These are phyloP conservation scores for Beauveria bassiana DNA, from an alignment of 2,329 filamentous ascomycete species.

Conservation along the genomic window DNA sequence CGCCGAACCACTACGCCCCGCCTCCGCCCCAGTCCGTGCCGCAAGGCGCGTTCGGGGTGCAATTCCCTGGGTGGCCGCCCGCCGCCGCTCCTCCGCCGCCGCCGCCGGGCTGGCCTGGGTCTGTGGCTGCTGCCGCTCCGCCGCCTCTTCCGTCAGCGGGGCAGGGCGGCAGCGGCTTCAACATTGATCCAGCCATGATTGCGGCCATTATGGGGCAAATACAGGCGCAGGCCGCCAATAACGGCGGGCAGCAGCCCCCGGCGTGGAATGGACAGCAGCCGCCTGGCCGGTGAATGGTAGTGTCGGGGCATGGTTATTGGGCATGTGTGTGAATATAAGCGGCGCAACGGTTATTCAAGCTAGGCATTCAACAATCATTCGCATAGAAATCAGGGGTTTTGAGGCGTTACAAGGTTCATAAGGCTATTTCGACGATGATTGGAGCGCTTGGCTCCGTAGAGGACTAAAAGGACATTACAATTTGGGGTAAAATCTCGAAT, in stretches of 20 bases:
- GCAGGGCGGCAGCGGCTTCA: constrained; percentile 33
- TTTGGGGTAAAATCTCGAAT: not conserved
- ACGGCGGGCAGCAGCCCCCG: constrained; percentile 19
- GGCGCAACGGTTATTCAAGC: not conserved
- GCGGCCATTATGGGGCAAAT: constrained; percentile 40
- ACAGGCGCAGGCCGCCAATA: constrained; percentile 23
- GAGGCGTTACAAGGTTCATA: not conserved
- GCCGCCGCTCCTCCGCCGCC: constrained; percentile 27
- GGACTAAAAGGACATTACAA: not conserved
- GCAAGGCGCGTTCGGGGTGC: constrained; percentile 31
- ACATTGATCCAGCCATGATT: constrained; percentile 53
- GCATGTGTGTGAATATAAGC: not conserved
- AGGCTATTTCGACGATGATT: not conserved
- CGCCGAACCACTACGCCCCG: constrained; percentile 21
- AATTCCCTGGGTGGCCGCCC: constrained; percentile 36
- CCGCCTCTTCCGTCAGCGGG: constrained; percentile 22
- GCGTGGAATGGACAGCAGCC: constrained; percentile 23
- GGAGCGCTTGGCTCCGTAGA: not conserved
- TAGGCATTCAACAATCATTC: not conserved
- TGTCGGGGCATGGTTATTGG: not conserved
- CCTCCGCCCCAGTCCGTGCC: constrained; percentile 19
- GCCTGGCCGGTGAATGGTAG: constrained; percentile 19
- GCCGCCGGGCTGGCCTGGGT: constrained; percentile 22
- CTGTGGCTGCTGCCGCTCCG: constrained; percentile 30
- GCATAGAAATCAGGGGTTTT: not conserved